A percentile compares a stretch with the other conserved stretches of the same genome.
Evolutionary conservation across 768 basidiomycete species (phyloP).

Genomic region (Suillus subalutaceus): DNA sequence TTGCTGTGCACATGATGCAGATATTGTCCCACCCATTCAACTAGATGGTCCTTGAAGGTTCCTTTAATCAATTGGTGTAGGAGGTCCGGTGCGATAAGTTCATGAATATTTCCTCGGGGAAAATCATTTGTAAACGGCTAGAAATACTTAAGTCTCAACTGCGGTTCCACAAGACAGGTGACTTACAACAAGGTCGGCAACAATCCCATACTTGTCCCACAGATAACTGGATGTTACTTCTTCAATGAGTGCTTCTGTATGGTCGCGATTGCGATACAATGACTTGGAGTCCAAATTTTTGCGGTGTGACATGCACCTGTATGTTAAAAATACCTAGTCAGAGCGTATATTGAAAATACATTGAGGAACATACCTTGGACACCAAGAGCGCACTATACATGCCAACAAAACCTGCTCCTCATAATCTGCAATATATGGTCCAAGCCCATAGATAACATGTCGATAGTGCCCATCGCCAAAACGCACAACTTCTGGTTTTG

Average conservation of each 20-base stretch:
- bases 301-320: constrained; percentile 20
- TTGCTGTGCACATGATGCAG: background rate
- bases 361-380: constrained; percentile 29
- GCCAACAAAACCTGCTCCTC: constrained; percentile 40
- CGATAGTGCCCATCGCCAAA: constrained; percentile 37
- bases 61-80: background rate
- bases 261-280: constrained; percentile 17
- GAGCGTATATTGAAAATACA: no score
- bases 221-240: background rate
- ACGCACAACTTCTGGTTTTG: constrained; percentile 22
- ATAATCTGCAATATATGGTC: constrained; percentile 44
- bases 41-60: background rate
- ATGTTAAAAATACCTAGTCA: no score
- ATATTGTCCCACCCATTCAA: background rate
- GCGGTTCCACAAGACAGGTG: no score
- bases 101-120: background rate
- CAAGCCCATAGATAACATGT: constrained; percentile 35
- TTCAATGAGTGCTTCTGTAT: constrained; percentile 25
- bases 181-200: background rate
- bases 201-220: background rate
- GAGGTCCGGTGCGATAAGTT: background rate
- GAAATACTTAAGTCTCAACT: background rate
- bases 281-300: constrained; percentile 26
- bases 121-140: background rate
- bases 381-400: constrained; percentile 39